These are phyloP conservation scores for Pseudohalonectria lignicola DNA, from an alignment of 2,329 filamentous ascomycete genomes.

Conservation along the genomic window DNA sequence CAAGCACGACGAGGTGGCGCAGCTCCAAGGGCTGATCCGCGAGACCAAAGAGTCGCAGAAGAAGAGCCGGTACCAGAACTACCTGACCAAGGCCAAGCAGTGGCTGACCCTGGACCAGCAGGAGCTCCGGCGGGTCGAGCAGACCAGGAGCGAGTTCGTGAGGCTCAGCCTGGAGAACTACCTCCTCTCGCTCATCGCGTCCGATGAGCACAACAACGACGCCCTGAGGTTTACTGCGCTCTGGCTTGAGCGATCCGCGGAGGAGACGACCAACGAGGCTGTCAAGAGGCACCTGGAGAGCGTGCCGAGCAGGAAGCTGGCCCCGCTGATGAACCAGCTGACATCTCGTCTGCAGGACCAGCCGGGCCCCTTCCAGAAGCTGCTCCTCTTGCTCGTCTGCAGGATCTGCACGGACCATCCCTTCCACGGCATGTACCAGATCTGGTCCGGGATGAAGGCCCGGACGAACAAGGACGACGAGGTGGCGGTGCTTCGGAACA, in stretches of 20 bases:
- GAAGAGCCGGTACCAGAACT: slow-evolving; percentile 44
- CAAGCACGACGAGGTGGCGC: slow-evolving; percentile 69
- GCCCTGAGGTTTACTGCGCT: slow-evolving; percentile 85
- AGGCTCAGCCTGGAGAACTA: slow-evolving; percentile 89
- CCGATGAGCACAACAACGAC: slow-evolving; percentile 81
- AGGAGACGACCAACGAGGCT: slow-evolving; percentile 63
- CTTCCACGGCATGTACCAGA: slow-evolving; percentile 94
- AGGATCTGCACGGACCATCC: slow-evolving; percentile 88
- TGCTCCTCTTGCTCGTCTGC: slow-evolving; percentile 63
- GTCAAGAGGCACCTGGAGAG: slow-evolving; percentile 58
- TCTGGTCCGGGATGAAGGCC: slow-evolving; percentile 71
- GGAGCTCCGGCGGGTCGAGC: slow-evolving; percentile 69
- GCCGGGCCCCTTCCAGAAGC: slow-evolving; percentile 58
- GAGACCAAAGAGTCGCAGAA: slow-evolving; percentile 39
- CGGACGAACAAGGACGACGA: slow-evolving; percentile 63
- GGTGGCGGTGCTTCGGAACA: slow-evolving; percentile 60
- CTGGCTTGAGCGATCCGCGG: slow-evolving; percentile 83
- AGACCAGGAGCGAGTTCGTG: slow-evolving; percentile 73
- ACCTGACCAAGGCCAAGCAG: slow-evolving; percentile 62
- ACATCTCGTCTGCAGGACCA: slow-evolving; percentile 80
- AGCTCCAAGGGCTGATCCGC: slow-evolving; percentile 52
- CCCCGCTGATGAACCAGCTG: slow-evolving; percentile 86
- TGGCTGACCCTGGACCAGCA: slow-evolving; percentile 88
- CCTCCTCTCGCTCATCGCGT: slow-evolving; percentile 70
- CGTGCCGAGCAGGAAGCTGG: slow-evolving; percentile 88